Conservation (phyloP, 805 yeast species). For the Torulaspora maleeae region DNA sequence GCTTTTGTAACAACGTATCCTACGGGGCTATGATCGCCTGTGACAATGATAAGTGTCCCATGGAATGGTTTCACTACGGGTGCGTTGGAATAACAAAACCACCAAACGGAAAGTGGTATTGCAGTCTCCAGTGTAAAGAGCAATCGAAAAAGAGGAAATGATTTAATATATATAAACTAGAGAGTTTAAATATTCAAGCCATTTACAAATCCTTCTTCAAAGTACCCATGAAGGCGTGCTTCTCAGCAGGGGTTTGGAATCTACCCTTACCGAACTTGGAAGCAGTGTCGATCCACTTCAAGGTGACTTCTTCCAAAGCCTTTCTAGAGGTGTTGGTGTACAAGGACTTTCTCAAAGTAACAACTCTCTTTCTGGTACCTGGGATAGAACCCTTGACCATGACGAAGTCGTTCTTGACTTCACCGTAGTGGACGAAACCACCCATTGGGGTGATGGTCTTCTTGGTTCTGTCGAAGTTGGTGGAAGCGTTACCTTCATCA, state of each 20-base stretch:
- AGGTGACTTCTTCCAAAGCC: slow-evolving; percentile 92
- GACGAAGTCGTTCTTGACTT: slow-evolving; percentile 94
- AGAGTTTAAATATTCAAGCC: slow-evolving; percentile 1
- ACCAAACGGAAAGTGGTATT: slow-evolving; percentile 67
- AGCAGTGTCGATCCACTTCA: slow-evolving; percentile 99
- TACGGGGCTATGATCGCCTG: slow-evolving; percentile 88
- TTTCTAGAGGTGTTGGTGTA: slow-evolving; percentile 97
- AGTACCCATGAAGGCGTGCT: slow-evolving; percentile 99
- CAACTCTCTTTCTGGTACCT: slow-evolving; percentile 99
- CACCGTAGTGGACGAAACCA: slow-evolving; percentile 99
- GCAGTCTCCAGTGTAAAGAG: slow-evolving; percentile 42
- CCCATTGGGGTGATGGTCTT: slow-evolving; percentile 99
- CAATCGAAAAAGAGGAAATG: slow-evolving; percentile 9
- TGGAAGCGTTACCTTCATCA: slow-evolving; percentile 91
- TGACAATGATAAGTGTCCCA: slow-evolving; percentile 67
- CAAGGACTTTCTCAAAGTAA: slow-evolving; percentile 97
- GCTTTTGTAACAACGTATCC: slow-evolving; percentile 45
- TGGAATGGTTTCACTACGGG: slow-evolving; percentile 76
- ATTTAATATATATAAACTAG: slow-evolving; percentile 1
- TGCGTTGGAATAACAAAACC: slow-evolving; percentile 65
- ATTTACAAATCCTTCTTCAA: slow-evolving; percentile 92
- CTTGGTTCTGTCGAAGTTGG: slow-evolving; percentile 98
- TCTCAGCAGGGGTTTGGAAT: slow-evolving; percentile 99
- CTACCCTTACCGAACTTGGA: slow-evolving; percentile 99
- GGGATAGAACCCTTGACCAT: slow-evolving; percentile 98